Evolutionary conservation across 352 stramenopile genomes (phyloP).

Genomic region (Globisporangium splendens): DNA sequence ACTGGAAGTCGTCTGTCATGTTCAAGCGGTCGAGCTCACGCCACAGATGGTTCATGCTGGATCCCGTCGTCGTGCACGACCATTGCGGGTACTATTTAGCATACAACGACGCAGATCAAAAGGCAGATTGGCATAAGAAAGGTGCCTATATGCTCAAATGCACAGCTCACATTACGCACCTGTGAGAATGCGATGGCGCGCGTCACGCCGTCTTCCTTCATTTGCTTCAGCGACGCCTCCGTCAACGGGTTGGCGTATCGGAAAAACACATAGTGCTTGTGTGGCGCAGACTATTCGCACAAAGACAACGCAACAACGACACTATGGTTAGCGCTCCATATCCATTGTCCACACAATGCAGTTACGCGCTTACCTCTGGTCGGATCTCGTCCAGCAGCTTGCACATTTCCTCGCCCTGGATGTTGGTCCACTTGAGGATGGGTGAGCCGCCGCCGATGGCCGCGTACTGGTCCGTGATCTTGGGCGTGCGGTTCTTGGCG

Average conservation of each 20-base stretch:
- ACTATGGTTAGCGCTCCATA: too few relatives aligned
- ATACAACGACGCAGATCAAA: too few relatives aligned
- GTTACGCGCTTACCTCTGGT: constrained; percentile 42
- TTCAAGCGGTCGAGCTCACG: constrained; percentile 80
- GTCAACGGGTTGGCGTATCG: constrained; percentile 98
- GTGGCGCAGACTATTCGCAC: constrained; percentile 59
- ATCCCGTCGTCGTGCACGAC: constrained; percentile 96
- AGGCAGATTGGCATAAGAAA: too few relatives aligned
- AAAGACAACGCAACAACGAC: not conserved
- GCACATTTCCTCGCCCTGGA: constrained; percentile 91
- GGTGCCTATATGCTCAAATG: too few relatives aligned
- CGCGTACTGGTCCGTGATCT: constrained; percentile 94
- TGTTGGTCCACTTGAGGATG: constrained; percentile 96
- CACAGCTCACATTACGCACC: too few relatives aligned
- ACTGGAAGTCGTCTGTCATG: constrained; percentile 83
- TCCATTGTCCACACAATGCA: not conserved
- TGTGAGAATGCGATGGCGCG: constrained; percentile 97
- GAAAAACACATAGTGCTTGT: constrained; percentile 97
- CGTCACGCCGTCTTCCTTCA: constrained; percentile 93
- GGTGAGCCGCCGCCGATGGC: constrained; percentile 96
- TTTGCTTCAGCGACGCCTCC: constrained; percentile 94
- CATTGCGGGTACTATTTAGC: constrained; percentile 97
- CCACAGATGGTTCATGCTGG: constrained; percentile 92
- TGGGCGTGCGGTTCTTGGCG: constrained; percentile 89
- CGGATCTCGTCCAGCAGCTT: constrained; percentile 88